These are phyloP conservation scores for Pythium grandisporangium DNA, from an alignment of 352 stramenopile genomes.

Conservation along the genomic window DNA sequence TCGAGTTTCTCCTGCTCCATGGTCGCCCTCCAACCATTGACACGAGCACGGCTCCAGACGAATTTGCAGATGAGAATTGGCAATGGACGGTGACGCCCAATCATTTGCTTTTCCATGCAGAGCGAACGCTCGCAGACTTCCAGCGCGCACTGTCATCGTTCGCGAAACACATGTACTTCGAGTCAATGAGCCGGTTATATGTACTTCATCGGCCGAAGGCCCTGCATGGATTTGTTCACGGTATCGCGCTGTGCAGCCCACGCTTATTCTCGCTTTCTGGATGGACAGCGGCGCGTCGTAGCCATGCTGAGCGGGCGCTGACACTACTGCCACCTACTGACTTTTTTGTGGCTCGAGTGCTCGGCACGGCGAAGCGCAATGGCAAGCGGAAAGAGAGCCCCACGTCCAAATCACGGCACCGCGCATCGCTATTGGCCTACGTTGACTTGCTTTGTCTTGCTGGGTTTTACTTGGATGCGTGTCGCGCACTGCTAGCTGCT, in stretches of 20 bases:
- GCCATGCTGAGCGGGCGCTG: slow-evolving; percentile 62
- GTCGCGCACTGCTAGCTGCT: slow-evolving; percentile 43
- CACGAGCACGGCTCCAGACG: too few relatives aligned
- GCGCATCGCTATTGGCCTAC: slow-evolving; percentile 38
- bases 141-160: slow-evolving; percentile 59
- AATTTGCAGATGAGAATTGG: too few relatives aligned
- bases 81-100: too few relatives aligned
- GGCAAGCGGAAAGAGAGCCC: slow-evolving; percentile 1
- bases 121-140: slow-evolving; percentile 63
- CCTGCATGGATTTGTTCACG: slow-evolving; percentile 51
- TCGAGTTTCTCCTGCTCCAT: slow-evolving; percentile 60
- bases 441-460: slow-evolving; percentile 43
- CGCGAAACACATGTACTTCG: slow-evolving; percentile 85
- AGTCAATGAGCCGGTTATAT: slow-evolving; percentile 75
- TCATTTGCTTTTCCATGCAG: slow-evolving; percentile 77
- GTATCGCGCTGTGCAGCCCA: slow-evolving; percentile 47
- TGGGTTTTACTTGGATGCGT: slow-evolving; percentile 41
- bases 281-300: slow-evolving; percentile 21
- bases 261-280: slow-evolving; percentile 60
- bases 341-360: slow-evolving; percentile 30
- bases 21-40: too few relatives aligned
- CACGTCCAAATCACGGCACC: background rate
- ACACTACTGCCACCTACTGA: slow-evolving; percentile 44
- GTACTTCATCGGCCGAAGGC: slow-evolving; percentile 49
- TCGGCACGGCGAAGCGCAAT: background rate